Conservation (phyloP, 2,329 filamentous ascomycete genomes). For the Ophiostoma australiae region DNA sequence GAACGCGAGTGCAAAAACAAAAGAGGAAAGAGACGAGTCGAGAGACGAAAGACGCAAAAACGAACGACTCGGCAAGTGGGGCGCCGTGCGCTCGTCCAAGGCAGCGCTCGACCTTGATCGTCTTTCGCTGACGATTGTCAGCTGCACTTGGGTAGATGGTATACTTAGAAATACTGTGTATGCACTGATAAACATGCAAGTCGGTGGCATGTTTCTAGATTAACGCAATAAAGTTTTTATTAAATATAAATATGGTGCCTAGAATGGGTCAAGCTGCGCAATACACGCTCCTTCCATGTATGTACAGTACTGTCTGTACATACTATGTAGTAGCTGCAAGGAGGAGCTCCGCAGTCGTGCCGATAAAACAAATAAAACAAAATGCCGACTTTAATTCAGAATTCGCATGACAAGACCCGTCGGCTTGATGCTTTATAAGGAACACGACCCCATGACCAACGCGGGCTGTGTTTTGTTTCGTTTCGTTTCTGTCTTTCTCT, state of each 20-base stretch:
- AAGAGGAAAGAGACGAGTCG: neutral
- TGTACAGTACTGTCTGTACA: too few relatives aligned
- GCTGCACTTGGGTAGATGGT: too few relatives aligned
- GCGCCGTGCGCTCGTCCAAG: neutral
- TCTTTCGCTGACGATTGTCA: too few relatives aligned
- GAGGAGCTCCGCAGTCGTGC: slow-evolving; percentile 9
- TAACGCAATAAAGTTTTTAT: neutral
- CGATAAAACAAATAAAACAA: neutral
- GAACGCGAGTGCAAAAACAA: neutral
- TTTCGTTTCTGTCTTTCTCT: neutral
- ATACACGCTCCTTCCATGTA: too few relatives aligned
- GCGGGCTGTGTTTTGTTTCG: neutral
- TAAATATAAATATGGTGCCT: neutral
- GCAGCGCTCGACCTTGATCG: too few relatives aligned
- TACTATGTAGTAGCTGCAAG: neutral
- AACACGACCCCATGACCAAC: neutral
- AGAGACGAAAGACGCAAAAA: neutral
- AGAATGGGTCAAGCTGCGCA: neutral
- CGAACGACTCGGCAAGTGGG: slow-evolving; percentile 11
- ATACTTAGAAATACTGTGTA: too few relatives aligned
- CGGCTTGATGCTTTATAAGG: neutral
- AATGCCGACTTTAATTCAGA: neutral
- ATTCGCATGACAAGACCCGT: neutral
- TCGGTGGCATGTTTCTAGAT: neutral
- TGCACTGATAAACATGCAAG: neutral